Evolutionary conservation across 352 stramenopile species (phyloP).

Genomic region (Globisporangium barbulae): DNA sequence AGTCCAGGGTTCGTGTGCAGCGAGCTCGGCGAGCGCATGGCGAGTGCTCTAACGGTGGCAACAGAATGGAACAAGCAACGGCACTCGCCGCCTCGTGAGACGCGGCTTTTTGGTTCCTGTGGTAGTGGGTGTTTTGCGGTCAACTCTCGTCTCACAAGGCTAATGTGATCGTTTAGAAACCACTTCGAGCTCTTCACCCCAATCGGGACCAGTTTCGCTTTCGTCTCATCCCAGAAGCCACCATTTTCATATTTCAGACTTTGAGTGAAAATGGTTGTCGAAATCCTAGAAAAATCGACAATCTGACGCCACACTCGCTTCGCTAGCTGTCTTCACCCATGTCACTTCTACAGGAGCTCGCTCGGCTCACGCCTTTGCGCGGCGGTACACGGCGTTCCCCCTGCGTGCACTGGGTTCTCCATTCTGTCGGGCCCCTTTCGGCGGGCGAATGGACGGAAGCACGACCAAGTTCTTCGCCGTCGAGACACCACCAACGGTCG

Average conservation of each 20-base stretch:
- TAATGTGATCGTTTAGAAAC: background rate
- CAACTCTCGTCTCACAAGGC: background rate
- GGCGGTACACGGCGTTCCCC: background rate
- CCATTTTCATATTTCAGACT: no score
- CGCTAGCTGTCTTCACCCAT: background rate
- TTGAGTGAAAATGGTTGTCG: no score
- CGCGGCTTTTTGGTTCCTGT: background rate
- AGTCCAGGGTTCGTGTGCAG: conserved; percentile 49
- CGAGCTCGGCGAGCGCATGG: background rate
- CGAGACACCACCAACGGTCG: background rate
- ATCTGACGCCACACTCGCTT: background rate
- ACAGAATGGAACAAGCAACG: background rate
- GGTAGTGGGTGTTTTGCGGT: background rate
- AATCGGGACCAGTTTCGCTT: no score
- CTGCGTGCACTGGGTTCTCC: background rate
- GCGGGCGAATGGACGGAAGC: conserved; percentile 9
- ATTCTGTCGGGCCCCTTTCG: background rate
- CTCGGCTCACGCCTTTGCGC: background rate
- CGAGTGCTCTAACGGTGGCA: background rate
- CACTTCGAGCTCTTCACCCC: background rate
- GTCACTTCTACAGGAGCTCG: background rate
- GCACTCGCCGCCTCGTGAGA: background rate
- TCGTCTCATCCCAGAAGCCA: no score
- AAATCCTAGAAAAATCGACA: no score
- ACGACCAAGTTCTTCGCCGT: background rate